Conservation (phyloP, 2,329 filamentous ascomycete species). For the Exophiala lecanii-corni region DNA sequence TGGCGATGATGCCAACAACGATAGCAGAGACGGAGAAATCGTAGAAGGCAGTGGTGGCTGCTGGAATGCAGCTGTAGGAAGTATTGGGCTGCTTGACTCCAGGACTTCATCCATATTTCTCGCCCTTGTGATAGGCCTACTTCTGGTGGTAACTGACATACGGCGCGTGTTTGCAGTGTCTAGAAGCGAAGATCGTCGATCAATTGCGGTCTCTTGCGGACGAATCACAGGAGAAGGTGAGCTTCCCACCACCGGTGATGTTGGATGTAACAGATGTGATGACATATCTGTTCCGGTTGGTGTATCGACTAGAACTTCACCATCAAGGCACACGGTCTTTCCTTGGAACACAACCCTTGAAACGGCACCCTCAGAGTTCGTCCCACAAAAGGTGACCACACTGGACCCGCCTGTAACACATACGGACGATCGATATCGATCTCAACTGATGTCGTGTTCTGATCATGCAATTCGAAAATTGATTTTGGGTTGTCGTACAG, state of each 20-base stretch:
- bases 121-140: slow-evolving; percentile 19
- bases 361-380: slow-evolving; percentile 65
- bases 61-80: slow-evolving; percentile 16
- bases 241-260: slow-evolving; percentile 52
- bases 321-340: slow-evolving; percentile 70
- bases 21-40: slow-evolving; percentile 54
- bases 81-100: slow-evolving; percentile 24
- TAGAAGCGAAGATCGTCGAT: slow-evolving; percentile 25
- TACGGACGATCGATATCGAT: slow-evolving; percentile 71
- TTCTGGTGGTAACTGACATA: slow-evolving; percentile 23
- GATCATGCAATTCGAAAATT: slow-evolving; percentile 79
- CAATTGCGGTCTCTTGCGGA: slow-evolving; percentile 35
- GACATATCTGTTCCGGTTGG: slow-evolving; percentile 72
- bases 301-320: slow-evolving; percentile 54
- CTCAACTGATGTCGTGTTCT: slow-evolving; percentile 67
- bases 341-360: slow-evolving; percentile 72
- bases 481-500: slow-evolving; percentile 74
- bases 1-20: slow-evolving; percentile 71
- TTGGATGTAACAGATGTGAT: slow-evolving; percentile 49
- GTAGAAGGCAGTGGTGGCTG: slow-evolving; percentile 53
- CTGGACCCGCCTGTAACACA: slow-evolving; percentile 47
- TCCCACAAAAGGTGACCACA: slow-evolving; percentile 70
- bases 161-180: slow-evolving; percentile 15
- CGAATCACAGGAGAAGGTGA: slow-evolving; percentile 37
- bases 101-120: slow-evolving; percentile 26